Evolutionary conservation across 345 rosid species (phyloP).

Genomic region (Nephelium lappaceum): DNA sequence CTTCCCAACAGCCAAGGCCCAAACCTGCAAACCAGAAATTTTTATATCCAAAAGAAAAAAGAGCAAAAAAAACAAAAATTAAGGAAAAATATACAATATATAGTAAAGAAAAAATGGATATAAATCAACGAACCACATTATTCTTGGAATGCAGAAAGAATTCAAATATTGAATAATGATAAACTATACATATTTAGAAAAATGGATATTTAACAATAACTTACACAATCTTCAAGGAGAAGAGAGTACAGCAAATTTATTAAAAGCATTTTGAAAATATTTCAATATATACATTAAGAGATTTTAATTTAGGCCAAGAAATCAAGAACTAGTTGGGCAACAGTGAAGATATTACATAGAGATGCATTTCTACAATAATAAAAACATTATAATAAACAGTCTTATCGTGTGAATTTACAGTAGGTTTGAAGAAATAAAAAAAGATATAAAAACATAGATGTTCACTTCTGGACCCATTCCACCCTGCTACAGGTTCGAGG

Average conservation of each 20-base stretch:
- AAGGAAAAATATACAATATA: too few relatives aligned
- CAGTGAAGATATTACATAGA: neutral
- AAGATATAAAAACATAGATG: conserved; percentile 2
- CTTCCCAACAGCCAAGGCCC: conserved; percentile 96
- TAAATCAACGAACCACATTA: conserved; percentile 2
- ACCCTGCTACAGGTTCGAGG: neutral
- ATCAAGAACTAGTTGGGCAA: neutral
- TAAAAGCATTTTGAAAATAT: neutral
- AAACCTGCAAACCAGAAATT: conserved; percentile 52
- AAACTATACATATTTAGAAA: neutral
- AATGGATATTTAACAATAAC: neutral
- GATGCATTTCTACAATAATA: too few relatives aligned
- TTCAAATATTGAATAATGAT: neutral
- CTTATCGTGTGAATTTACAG: too few relatives aligned
- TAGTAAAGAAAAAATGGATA: neutral
- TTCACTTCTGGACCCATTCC: neutral
- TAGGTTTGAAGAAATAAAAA: too few relatives aligned
- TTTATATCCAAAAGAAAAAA: conserved; percentile 24
- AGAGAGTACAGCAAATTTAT: neutral
- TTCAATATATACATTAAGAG: neutral
- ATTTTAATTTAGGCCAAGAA: neutral
- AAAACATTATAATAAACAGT: neutral
- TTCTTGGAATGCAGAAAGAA: neutral
- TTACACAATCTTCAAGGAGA: neutral
- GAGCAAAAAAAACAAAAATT: too few relatives aligned